Evolutionary conservation across 805 yeast genomes (phyloP).

Genomic region (Wickerhamomyces ciferrii): DNA sequence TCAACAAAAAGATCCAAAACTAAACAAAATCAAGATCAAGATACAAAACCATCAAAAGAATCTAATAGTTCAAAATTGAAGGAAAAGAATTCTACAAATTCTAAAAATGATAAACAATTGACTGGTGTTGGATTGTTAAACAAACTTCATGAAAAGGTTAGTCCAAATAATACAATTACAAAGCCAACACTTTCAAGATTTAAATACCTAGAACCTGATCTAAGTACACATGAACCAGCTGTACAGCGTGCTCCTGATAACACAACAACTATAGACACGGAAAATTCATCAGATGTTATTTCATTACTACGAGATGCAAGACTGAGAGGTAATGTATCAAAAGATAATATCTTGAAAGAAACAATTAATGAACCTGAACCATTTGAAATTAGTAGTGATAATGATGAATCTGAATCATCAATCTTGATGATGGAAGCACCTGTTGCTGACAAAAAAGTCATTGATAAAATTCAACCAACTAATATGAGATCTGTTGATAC

Average conservation of each 20-base stretch:
- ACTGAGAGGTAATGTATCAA: not conserved
- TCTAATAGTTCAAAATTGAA: not conserved
- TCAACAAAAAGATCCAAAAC: not conserved
- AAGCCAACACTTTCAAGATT: not conserved
- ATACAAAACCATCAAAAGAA: not conserved
- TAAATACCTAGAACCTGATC: not conserved
- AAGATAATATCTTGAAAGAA: not conserved
- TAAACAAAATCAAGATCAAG: not conserved
- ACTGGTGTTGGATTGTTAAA: not conserved
- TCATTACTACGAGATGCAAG: not conserved
- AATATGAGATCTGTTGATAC: too few relatives aligned
- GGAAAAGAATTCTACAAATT: not conserved
- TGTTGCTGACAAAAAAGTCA: too few relatives aligned
- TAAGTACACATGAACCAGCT: not conserved
- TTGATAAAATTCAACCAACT: too few relatives aligned
- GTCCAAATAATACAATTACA: not conserved
- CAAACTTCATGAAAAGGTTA: not conserved
- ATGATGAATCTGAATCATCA: not conserved
- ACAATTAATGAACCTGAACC: not conserved
- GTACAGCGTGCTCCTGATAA: not conserved
- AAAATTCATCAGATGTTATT: not conserved
- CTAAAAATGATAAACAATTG: not conserved
- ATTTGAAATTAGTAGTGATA: not conserved
- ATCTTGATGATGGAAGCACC: not conserved
- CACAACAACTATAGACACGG: not conserved